A percentile compares a stretch with the other conserved stretches of the same genome.
Conservation (phyloP, 2,329 filamentous ascomycete species). For the Taxawa tesnikishii region DNA sequence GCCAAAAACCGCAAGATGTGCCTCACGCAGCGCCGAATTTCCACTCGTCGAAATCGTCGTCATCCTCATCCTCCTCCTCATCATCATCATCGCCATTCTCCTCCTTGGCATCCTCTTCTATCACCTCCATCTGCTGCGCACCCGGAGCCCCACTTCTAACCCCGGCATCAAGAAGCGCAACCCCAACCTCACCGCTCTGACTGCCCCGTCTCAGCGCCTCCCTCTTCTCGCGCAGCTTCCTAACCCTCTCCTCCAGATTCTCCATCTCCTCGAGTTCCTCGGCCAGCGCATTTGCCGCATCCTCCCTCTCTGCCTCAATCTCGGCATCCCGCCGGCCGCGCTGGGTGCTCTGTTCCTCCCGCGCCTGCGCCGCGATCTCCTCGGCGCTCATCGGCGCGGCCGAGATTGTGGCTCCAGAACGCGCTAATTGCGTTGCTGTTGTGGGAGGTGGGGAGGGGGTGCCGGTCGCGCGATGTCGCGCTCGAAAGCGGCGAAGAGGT, state of each 20-base stretch:
- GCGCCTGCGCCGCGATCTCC: constrained; percentile 32
- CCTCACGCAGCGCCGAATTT: constrained; percentile 10
- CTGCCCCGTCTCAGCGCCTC: constrained; percentile 24
- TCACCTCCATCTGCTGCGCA: neutral
- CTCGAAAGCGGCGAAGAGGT: constrained; percentile 80
- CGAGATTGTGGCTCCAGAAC: constrained; percentile 28
- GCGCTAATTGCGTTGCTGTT: constrained; percentile 12
- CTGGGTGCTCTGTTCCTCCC: constrained; percentile 30
- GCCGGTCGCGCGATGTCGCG: constrained; percentile 52
- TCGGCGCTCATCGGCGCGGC: constrained; percentile 33
- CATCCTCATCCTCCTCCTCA: constrained; percentile 13
- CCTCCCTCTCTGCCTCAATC: constrained; percentile 35
- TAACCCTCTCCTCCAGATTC: constrained; percentile 31
- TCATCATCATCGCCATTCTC: constrained; percentile 7
- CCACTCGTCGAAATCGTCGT: constrained; percentile 13
- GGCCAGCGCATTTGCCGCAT: constrained; percentile 29
- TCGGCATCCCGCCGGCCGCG: constrained; percentile 29
- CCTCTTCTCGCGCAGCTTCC: constrained; percentile 30
- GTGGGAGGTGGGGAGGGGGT: too few species aligned
- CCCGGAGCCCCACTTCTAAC: neutral
- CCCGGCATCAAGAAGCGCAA: too few species aligned
- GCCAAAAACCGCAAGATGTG: too few species aligned
- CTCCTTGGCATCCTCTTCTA: neutral
- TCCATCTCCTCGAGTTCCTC: constrained; percentile 41
- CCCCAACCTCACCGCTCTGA: neutral